These are phyloP conservation scores for Claviceps citrina DNA, from an alignment of 2,329 filamentous ascomycete genomes.

Conservation along the genomic window DNA sequence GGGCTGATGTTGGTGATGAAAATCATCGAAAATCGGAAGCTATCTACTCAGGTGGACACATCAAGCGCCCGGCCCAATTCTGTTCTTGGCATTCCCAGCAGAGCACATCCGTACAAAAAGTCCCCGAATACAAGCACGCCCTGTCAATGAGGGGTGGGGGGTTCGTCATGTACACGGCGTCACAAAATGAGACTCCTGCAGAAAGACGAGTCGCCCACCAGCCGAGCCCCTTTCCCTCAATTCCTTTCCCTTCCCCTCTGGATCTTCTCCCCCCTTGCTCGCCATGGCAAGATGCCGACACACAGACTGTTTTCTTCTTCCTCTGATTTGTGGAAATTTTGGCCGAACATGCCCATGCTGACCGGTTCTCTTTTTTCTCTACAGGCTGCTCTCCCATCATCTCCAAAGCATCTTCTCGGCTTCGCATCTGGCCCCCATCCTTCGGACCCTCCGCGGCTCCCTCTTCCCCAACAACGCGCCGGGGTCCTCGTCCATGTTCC, in stretches of 20 bases:
- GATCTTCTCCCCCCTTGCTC: not conserved
- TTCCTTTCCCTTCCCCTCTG: slow-evolving; percentile 4
- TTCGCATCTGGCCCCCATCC: slow-evolving; percentile 47
- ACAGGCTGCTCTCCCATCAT: slow-evolving; percentile 43
- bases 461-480: slow-evolving; percentile 78
- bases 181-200: slow-evolving; percentile 2
- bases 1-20: not conserved
- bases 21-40: not conserved
- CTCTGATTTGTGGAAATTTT: too few relatives aligned
- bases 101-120: not conserved
- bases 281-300: slow-evolving; percentile 4
- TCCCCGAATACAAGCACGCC: not conserved
- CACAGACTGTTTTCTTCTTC: slow-evolving; percentile 7
- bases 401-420: slow-evolving; percentile 46
- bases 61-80: not conserved
- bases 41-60: not conserved
- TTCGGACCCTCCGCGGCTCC: slow-evolving; percentile 57
- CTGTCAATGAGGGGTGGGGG: too few relatives aligned
- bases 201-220: not conserved
- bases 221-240: not conserved
- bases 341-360: slow-evolving; percentile 9
- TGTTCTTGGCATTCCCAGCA: not conserved
- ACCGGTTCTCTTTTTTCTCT: slow-evolving; percentile 7
- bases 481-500: slow-evolving; percentile 44
- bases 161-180: not conserved